A percentile compares a stretch with the other conserved stretches of the same genome.
Conservation (phyloP, 2,329 filamentous ascomycete genomes). For the Alternaria triticina region DNA sequence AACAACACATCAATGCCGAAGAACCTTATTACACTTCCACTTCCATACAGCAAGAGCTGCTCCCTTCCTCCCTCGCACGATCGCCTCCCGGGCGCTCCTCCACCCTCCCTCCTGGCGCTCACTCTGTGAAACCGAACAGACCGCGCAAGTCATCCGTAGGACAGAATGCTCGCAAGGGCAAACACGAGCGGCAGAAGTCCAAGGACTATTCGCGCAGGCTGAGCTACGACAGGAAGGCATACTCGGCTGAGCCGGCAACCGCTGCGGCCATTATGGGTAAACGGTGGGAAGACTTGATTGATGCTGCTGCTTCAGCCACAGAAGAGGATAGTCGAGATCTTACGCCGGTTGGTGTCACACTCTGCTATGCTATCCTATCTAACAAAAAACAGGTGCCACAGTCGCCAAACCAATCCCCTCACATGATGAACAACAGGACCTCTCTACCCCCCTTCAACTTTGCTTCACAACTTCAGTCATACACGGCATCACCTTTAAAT, state of each 20-base stretch:
- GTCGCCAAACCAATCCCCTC: conserved; percentile 60
- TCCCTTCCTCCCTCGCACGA: conserved; percentile 80
- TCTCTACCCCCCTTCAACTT: conserved; percentile 65
- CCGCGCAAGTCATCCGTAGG: conserved; percentile 87
- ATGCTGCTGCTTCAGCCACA: conserved; percentile 89
- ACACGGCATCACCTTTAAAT: conserved; percentile 89
- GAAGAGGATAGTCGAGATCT: conserved; percentile 89
- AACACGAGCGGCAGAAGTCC: conserved; percentile 82
- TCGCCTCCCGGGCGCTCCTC: conserved; percentile 88
- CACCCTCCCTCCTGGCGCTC: conserved; percentile 82
- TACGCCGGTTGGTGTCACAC: conserved; percentile 72
- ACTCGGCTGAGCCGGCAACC: conserved; percentile 82
- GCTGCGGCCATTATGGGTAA: conserved; percentile 78
- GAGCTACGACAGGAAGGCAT: conserved; percentile 78
- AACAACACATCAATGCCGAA: conserved; percentile 71
- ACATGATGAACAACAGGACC: conserved; percentile 58
- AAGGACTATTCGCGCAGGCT: conserved; percentile 75
- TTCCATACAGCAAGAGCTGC: conserved; percentile 72
- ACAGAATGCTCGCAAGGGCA: conserved; percentile 75
- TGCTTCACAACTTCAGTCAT: conserved; percentile 64
- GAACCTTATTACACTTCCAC: conserved; percentile 55
- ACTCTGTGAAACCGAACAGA: conserved; percentile 72
- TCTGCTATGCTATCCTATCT: conserved; percentile 18
- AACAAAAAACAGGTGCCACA: conserved; percentile 50
- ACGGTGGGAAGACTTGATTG: conserved; percentile 95